Conservation (phyloP, 164 flowering plant species). For the Berberis thunbergii region DNA sequence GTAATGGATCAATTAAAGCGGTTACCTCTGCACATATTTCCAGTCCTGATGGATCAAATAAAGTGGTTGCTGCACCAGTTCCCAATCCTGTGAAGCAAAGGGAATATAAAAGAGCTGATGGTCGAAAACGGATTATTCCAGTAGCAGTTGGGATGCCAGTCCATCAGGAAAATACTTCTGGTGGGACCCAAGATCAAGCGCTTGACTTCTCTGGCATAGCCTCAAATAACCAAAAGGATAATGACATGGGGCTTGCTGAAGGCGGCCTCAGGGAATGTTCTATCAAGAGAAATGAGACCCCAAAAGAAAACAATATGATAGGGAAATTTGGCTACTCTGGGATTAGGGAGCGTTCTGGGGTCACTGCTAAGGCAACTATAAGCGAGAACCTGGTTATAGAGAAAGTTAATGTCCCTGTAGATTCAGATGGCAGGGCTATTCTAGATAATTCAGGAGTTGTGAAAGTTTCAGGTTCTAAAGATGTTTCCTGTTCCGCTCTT, state of each 20-base stretch:
- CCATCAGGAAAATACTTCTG: constrained; percentile 44
- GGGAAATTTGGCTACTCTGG: neutral
- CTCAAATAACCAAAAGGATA: constrained; percentile 16
- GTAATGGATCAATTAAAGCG: neutral
- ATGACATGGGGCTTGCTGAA: constrained; percentile 20
- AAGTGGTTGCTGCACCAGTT: constrained; percentile 41
- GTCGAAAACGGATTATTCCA: constrained; percentile 94
- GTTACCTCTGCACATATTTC: neutral
- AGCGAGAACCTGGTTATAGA: constrained; percentile 82
- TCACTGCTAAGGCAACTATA: constrained; percentile 68
- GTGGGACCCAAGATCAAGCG: constrained; percentile 26
- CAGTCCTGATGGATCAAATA: constrained; percentile 31
- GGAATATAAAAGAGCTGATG: constrained; percentile 96
- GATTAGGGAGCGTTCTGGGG: constrained; percentile 55
- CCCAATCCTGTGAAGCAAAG: constrained; percentile 57
- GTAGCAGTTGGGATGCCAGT: constrained; percentile 83
- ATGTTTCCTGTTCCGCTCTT: constrained; percentile 30
- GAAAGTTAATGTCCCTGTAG: constrained; percentile 45
- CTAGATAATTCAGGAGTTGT: constrained; percentile 42
- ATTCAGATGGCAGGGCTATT: constrained; percentile 40
- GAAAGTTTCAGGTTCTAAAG: constrained; percentile 30
- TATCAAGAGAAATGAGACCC: constrained; percentile 35
- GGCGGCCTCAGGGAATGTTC: constrained; percentile 38
- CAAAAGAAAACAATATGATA: constrained; percentile 17
- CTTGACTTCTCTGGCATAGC: constrained; percentile 28